phyloP scores from a whole-genome alignment of 78 protist genomes.

The Tieghemostelium lacteum region DNA sequence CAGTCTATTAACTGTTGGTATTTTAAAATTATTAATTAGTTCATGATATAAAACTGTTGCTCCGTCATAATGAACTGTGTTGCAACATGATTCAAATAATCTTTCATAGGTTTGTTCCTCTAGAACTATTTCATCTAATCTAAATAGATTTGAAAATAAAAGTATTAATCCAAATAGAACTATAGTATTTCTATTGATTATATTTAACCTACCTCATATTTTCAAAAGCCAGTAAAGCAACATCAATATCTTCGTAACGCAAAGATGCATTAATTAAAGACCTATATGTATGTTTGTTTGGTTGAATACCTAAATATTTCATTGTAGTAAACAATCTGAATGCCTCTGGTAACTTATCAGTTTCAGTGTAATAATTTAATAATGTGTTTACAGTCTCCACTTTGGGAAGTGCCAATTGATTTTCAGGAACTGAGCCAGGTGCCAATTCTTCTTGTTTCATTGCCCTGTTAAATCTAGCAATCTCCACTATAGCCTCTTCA shows the following conservation, averaged over 20 bases:
- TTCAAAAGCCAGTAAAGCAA: slow-evolving; percentile 50
- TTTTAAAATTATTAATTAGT: slow-evolving; percentile 15
- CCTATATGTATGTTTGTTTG: slow-evolving; percentile 71
- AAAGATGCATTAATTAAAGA: slow-evolving; percentile 65
- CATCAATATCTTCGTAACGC: slow-evolving; percentile 74
- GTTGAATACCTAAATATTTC: slow-evolving; percentile 37
- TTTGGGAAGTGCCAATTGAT: slow-evolving; percentile 28
- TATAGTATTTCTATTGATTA: neutral
- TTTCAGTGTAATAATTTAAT: slow-evolving; percentile 64
- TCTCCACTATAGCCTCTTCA: slow-evolving; percentile 44
- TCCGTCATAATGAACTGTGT: slow-evolving; percentile 61
- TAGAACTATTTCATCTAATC: slow-evolving; percentile 19
- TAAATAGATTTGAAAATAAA: neutral
- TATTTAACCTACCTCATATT: slow-evolving; percentile 40
- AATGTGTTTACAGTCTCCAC: slow-evolving; percentile 46
- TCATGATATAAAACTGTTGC: slow-evolving; percentile 42
- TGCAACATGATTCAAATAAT: slow-evolving; percentile 67
- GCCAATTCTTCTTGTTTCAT: slow-evolving; percentile 9
- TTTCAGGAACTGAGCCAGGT: slow-evolving; percentile 58
- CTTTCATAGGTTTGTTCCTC: slow-evolving; percentile 75
- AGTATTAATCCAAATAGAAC: neutral
- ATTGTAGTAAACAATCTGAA: slow-evolving; percentile 42
- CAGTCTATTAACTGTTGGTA: slow-evolving; percentile 8
- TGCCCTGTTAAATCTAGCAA: slow-evolving; percentile 44
- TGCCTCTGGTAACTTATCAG: slow-evolving; percentile 52